A percentile compares a stretch with the other conserved stretches of the same genome.
Evolutionary conservation across 2,329 filamentous ascomycete genomes (phyloP).

Genomic region (Sphaerulina vaccinii): DNA sequence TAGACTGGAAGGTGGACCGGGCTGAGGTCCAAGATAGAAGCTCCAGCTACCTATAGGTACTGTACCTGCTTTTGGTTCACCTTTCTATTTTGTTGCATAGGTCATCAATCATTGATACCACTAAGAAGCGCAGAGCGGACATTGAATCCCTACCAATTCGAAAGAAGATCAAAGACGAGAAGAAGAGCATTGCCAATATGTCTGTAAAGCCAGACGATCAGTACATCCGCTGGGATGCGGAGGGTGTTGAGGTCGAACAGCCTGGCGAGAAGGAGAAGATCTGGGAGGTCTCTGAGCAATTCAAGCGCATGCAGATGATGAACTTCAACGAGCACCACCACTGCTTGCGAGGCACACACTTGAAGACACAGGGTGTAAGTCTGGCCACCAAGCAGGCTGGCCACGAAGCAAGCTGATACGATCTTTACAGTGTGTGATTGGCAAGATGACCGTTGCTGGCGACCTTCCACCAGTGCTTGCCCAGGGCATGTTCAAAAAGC

Average conservation of each 20-base stretch:
- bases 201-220: conserved; percentile 20
- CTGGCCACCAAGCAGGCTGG: neutral
- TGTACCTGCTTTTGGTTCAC: neutral
- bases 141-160: neutral
- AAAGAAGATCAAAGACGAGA: conserved; percentile 5
- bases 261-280: conserved; percentile 39
- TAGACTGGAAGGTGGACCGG: conserved; percentile 5
- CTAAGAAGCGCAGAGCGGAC: conserved; percentile 3
- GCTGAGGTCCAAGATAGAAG: neutral
- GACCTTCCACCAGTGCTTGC: conserved; percentile 38
- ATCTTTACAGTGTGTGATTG: conserved; percentile 31
- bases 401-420: neutral
- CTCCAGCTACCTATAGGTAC: neutral
- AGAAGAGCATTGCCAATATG: conserved; percentile 15
- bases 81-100: neutral
- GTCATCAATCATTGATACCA: conserved; percentile 13
- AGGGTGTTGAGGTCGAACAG: conserved; percentile 37
- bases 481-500: conserved; percentile 40
- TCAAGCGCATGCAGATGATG: conserved; percentile 42
- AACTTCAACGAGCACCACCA: conserved; percentile 43
- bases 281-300: conserved; percentile 39
- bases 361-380: conserved; percentile 38
- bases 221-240: conserved; percentile 34
- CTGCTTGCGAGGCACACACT: conserved; percentile 40
- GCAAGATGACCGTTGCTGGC: conserved; percentile 36